Evolutionary conservation across 768 basidiomycete species (phyloP), one percentile per base, ranked within the genome.

Genomic region (Mycena rebaudengoi): DNA sequence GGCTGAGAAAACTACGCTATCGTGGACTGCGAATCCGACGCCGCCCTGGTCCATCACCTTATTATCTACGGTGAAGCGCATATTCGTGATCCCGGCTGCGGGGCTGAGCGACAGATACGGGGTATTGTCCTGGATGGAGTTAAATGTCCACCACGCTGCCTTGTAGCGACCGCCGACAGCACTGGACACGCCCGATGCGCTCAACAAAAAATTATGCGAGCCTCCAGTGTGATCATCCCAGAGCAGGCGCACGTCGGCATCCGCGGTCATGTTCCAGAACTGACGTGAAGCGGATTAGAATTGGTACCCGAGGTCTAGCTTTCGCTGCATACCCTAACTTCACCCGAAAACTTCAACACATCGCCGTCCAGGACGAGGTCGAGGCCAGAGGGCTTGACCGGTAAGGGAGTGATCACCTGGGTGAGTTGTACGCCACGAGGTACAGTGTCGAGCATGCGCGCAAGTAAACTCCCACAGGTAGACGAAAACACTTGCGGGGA

Each of bases 371-470:
- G 32, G n/a, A 20, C 18, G 53, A 55, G 26, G 4, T 28, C 11
- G 1, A 55, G 1, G 10, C 20, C 14, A 5, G 7, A 6, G 2
- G 58, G 58, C 26, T 60, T 60, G 35, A 60, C 43, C 12, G 58
- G 58, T 4, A 60, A 25, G 10, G 60, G 50, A 11, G 52, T 48
- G 60, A 62, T 43, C 11, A 62, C 43, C 4, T 62, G 50, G 2
- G 50, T 50, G 16, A 62, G 60, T 33, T 62, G 37, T 5, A 62
- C 60, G 37, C 25, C 39, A 16, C 21, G 20, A 2, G 60, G 60
- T 11, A 62, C 60, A 26, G 60, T 62, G 32, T 62, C 49, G 3
- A 62, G 12, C 50, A 62, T 62, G 3, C 61, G 52, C 33, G 45
- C 52, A 14, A 62, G 26, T 32, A 62, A 41, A 14, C 21, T 5